Evolutionary conservation across 257 asterid species (phyloP), one percentile per base, ranked within the genome.

Genomic region (Solanum bukasovii): DNA sequence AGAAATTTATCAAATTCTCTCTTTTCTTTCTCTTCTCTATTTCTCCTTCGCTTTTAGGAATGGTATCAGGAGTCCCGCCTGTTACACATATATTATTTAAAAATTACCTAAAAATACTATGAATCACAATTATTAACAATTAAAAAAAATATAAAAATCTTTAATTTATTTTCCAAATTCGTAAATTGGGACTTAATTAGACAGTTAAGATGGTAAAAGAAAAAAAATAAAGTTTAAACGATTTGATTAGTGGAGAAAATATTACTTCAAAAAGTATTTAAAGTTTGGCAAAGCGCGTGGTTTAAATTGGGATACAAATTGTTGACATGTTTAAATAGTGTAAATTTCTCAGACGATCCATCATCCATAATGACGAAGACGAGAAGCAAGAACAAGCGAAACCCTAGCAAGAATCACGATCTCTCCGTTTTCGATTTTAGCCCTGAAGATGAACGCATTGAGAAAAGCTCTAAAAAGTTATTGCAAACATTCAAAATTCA

Each of bases 371-470:
- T 89, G 91, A 89, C 89, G 85, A 88, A 89, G 85, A 86, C 87
- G 83, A 85, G 78, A 23, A 89, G 49, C 13, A 86, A 77, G 61
- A 70, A 61, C 49, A 88, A 88, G 56, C 88, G 83, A 23, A 70
- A 88, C 75, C 65, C 88, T 34, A 56, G 88, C 59, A 87, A 87
- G 18, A 70, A 56, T 83, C 63, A 40, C 35, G 92, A 85, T 23
- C 89, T 88, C 78, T 37, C 94, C 9, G 95, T 86, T 25, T 96
- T 91, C 83, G 98, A 95, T 0, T 95, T 96, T 90, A n/a, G 42
- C 44, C 88, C 49, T 1, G 93, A 91, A 5, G 98, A 96, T 23
- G 40, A 61, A 40, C 90, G 71, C 9, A 89, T 89, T 46, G 98
- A 94, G 91, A 42, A 37, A 27, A 89, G 84, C 11, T 72, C 96